These are phyloP conservation scores for Auricularia sp. DNA, from an alignment of 768 basidiomycete genomes.

Conservation along the genomic window DNA sequence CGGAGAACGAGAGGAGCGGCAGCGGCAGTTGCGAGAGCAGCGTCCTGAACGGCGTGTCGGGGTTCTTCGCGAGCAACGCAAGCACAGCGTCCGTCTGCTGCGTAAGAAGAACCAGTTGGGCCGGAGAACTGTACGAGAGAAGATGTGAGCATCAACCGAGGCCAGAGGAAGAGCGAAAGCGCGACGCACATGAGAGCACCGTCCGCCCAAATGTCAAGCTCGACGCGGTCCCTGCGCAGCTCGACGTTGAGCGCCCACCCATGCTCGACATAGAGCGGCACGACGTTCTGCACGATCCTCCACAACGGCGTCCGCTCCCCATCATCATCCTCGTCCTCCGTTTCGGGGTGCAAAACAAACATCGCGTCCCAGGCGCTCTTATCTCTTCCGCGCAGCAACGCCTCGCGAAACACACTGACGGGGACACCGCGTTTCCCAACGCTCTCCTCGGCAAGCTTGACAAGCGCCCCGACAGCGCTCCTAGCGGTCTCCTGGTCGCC, in stretches of 20 bases:
- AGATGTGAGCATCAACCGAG: background rate
- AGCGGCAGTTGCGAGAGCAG: background rate
- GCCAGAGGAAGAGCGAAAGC: background rate
- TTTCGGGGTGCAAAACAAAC: background rate
- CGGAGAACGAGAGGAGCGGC: background rate
- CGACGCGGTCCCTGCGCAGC: background rate
- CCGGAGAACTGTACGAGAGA: background rate
- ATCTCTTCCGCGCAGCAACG: background rate
- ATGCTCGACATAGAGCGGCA: background rate
- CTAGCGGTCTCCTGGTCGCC: background rate
- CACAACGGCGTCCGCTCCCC: background rate
- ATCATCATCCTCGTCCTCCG: background rate
- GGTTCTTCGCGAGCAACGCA: background rate
- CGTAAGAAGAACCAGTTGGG: background rate
- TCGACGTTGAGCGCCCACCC: background rate
- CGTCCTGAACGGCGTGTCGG: background rate
- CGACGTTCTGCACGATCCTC: background rate
- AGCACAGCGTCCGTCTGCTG: background rate
- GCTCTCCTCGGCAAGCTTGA: background rate
- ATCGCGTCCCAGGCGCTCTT: background rate
- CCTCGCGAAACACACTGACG: background rate
- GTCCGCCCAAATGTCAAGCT: background rate
- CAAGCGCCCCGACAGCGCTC: background rate
- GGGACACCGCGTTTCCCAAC: background rate
- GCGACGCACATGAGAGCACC: background rate